These are phyloP conservation scores for Diaporthe aspalathi DNA, from an alignment of 2,329 filamentous ascomycete genomes.

Conservation along the genomic window DNA sequence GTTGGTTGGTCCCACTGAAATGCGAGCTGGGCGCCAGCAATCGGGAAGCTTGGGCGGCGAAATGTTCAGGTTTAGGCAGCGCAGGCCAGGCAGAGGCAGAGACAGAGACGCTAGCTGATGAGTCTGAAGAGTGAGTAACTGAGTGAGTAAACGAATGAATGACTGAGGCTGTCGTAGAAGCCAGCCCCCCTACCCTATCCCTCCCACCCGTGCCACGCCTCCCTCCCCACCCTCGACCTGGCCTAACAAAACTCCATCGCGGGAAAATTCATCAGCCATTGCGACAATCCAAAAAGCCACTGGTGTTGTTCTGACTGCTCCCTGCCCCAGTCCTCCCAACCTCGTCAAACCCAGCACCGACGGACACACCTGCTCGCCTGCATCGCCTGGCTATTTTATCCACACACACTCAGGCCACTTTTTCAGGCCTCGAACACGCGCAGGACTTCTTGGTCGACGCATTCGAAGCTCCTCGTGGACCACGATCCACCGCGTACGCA, in stretches of 20 bases:
- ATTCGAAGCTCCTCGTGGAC: conserved; percentile 23
- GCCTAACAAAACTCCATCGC: conserved; percentile 33
- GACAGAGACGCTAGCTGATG: background rate
- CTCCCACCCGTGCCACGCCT: too few relatives aligned
- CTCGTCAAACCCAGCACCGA: conserved; percentile 6
- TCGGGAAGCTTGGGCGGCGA: conserved; percentile 25
- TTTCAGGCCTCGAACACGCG: background rate
- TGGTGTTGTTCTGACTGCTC: conserved; percentile 13
- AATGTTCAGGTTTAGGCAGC: background rate
- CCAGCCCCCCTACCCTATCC: too few relatives aligned
- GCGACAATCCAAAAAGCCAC: conserved; percentile 13
- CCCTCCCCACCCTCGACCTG: conserved; percentile 28
- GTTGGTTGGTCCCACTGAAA: conserved; percentile 11
- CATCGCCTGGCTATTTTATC: conserved; percentile 1
- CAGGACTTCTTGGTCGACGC: conserved; percentile 31
- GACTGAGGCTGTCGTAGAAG: too few relatives aligned
- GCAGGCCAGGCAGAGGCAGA: background rate
- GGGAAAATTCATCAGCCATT: conserved; percentile 38
- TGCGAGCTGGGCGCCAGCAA: background rate
- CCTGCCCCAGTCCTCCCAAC: conserved; percentile 14
- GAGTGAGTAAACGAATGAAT: background rate
- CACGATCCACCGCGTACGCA: conserved; percentile 25
- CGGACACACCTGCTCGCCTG: background rate
- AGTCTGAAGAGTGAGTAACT: background rate
- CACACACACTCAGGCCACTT: background rate